Base-by-base conservation (phyloP, 768 basidiomycete species). In the Lentinula lateritia region DNA sequence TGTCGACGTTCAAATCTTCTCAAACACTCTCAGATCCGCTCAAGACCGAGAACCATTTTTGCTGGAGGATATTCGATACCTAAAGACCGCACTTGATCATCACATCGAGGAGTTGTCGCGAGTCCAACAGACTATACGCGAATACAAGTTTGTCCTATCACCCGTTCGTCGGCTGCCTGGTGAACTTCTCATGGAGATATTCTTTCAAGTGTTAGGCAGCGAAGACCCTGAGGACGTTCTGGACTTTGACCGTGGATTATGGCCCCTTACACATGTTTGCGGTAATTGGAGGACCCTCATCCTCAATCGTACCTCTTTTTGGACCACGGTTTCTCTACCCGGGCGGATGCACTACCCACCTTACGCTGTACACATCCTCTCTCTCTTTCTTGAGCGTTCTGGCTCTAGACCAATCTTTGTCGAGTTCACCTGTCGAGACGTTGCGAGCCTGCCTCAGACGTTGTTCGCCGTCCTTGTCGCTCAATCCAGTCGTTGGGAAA, bases 161-260 rank as follows among this genome's bases (percentile, higher is more conserved):
- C 56, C 61, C 15, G 38, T 43, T 6, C 61, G 56, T n/a, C 54
- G 55, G 13, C 39, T 62, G 1, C 62, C 62, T n/a, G 10, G 36
- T 1, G 62, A 62, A 38, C 18, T 62, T 42, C 36, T 52, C 6
- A 28, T 53, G 35, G 50, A 62, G 12, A 62, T 62, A 3, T 58
- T 62, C 50, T 38, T n/a, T 20, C 38, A 36, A 10, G 36, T 23
- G 12, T 5, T 38, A 5, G 35, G 38, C 7, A 54, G 18, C 18
- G 53, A 39, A 13, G 34, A 54, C 7, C 5, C 38, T 1, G 38
- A 39, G 12, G 53, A 54, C 53, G 36, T 54, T 35, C 35, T 54
- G 53, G 53, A 54, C 16, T 39, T 54, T 20, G 35, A 35, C 20
- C 53, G 53, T 35, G 53, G 53, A n/a, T 18, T 54, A n/a, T 54